Evolutionary conservation across 2,329 filamentous ascomycete species (phyloP).

Genomic region (Talaromyces sp.): DNA sequence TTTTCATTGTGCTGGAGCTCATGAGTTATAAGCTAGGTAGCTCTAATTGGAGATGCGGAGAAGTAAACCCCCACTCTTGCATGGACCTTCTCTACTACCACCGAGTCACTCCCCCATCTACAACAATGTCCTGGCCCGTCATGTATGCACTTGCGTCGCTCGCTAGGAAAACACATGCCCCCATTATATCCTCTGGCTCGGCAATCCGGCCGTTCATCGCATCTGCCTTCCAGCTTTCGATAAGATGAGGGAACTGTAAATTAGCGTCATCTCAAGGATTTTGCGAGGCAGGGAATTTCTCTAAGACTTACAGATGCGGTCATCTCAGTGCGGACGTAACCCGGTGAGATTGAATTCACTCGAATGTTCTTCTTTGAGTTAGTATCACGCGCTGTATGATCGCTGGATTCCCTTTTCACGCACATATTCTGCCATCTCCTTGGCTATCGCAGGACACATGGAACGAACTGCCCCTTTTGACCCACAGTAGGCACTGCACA

Average conservation of each 20-base stretch:
- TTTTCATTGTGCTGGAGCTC: conserved; percentile 1
- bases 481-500: conserved; percentile 52
- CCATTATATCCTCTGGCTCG: conserved; percentile 55
- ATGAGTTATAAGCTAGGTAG: conserved; percentile 6
- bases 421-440: conserved; percentile 45
- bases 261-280: conserved; percentile 1
- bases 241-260: conserved; percentile 47
- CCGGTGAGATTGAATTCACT: conserved; percentile 47
- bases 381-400: background rate
- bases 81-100: conserved; percentile 33
- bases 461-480: conserved; percentile 52
- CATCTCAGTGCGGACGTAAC: conserved; percentile 42
- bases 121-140: conserved; percentile 50
- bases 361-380: conserved; percentile 39
- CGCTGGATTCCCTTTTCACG: no score
- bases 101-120: conserved; percentile 49
- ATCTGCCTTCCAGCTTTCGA: conserved; percentile 54
- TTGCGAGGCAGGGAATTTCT: background rate
- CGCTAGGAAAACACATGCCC: conserved; percentile 53
- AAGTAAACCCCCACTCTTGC: conserved; percentile 17
- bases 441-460: conserved; percentile 53
- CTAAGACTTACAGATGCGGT: conserved; percentile 32
- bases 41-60: conserved; percentile 11
- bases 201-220: conserved; percentile 53
- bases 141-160: conserved; percentile 53